Base-by-base conservation (phyloP, 495 filamentous ascomycete species). In the Neurospora sp. region DNA sequence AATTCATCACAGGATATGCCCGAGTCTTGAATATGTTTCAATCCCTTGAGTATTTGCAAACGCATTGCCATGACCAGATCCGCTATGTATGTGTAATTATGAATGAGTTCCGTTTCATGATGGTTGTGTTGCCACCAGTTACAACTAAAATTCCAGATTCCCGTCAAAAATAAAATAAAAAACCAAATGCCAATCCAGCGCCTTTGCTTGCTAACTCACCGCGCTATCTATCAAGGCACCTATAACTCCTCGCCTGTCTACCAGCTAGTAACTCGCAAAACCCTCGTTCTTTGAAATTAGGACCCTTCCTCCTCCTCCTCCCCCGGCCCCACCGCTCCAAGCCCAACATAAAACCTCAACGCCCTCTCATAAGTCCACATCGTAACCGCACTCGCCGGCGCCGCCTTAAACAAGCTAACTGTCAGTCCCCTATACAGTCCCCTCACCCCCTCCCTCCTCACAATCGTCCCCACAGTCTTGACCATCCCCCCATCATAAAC, bases 301-400 rank as follows among this genome's bases (percentile, higher is more conserved):
- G 7, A 4, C 24, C 48, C 48, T 13, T 31, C 0, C 48, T 31
- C 5, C 48, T 31, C 0, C 48, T 31, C 5, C 48, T 7, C 24
- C 48, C 13, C 24, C 2, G 24, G 5, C 0, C 11, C 5, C 10
- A 7, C 24, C 21, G 2, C 74, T 0, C 73, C 76, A 71, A 83
- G 78, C 48, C 86, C 82, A 40, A 86, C 85, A 54, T 93, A 81
- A 7, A 90, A 76, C 73, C 80, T 86, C 80, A 96, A 80, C 7
- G 86, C 87, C 76, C 89, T 82, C 83, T 98, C 96, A 82, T 98
- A 98, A 2, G 95, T 98, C 96, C 96, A 99, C 92, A 99, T 96
- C 0, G 96, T 99, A 24, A 97, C 89, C 2, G 96, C 96, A 82
- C 93, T 97, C 28, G 96, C 90, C 69, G 96, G 96, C 38, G 95